Base-by-base conservation (phyloP, 2,329 filamentous ascomycete genomes). In the Reticulascus tulasneorum region DNA sequence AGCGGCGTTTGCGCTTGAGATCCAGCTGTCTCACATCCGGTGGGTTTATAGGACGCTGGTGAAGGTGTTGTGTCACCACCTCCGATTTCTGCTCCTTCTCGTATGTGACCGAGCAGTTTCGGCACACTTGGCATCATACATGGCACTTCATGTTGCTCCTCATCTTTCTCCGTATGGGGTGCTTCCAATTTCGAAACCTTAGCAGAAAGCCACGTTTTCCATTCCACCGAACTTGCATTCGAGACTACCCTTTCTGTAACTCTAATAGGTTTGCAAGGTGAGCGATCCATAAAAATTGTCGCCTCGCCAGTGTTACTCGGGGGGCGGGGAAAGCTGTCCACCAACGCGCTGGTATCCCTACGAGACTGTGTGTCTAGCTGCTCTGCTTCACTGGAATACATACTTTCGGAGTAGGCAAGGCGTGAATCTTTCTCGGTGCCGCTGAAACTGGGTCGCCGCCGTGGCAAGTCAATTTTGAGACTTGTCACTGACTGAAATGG, bases 161-260 rank as follows among this genome's bases (percentile, higher is more conserved):
- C 12, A 13, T 23, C 19, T 6, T 27, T 16, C 19, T 19, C n/a
- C 5, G 33, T 10, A 23, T 35, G 33, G 7, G 25, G 16, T 11
- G 13, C 28, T 20, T 34, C 25, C 6, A 16, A 16, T 6, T 67
- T 71, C 1, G 67, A 67, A 8, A 72, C 63, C 26, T 76, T 69
- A 3, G 69, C 63, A 8, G 72, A 73, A 24, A 77, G 63, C 67
- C 67, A 73, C 0, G 58, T 66, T 51, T 75, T 76, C 74, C 73
- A 77, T 38, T 76, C 73, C 3, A 64, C 53, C 3, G 71, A 76
- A 37, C 70, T 71, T 6, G 59, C 58, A 1, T 61, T 61, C 2
- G 67, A 71, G 4, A 52, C 45, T 2, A 59, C 54, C n/a, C 66
- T 56, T 29, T 58, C 55, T 13, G 48, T 23, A 41, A 51, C 47